These are phyloP conservation scores for Cladobotryum protrusum DNA, from an alignment of 2,329 filamentous ascomycete species.

Conservation along the genomic window DNA sequence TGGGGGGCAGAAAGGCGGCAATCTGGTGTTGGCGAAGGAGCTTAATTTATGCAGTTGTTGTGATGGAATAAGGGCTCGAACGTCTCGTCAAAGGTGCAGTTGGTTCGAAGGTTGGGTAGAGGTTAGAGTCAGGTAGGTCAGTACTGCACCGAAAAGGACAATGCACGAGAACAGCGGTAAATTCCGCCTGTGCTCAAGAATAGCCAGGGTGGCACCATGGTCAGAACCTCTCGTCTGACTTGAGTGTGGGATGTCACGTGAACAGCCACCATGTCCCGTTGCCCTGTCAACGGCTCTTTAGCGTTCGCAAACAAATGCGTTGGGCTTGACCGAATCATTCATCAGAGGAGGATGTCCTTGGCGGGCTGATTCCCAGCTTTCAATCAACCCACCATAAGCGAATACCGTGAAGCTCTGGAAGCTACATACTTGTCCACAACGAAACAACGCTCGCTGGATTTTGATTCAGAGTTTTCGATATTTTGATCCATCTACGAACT, in stretches of 20 bases:
- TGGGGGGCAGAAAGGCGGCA: slow-evolving; percentile 15
- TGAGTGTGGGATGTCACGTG: slow-evolving; percentile 9
- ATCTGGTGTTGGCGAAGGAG: slow-evolving; percentile 14
- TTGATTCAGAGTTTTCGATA: no score
- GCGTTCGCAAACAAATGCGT: slow-evolving; percentile 4
- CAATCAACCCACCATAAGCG: neutral
- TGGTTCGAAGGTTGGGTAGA: slow-evolving; percentile 24
- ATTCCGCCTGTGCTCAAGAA: slow-evolving; percentile 19
- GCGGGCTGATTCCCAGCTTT: neutral
- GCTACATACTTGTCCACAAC: neutral
- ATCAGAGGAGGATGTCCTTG: no score
- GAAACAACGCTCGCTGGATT: no score
- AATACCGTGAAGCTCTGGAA: neutral
- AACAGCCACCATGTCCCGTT: slow-evolving; percentile 7
- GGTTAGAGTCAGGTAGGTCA: slow-evolving; percentile 22
- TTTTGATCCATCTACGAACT: neutral
- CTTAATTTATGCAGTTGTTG: slow-evolving; percentile 12
- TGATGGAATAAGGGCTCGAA: slow-evolving; percentile 22
- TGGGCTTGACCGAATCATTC: neutral
- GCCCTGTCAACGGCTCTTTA: slow-evolving; percentile 14
- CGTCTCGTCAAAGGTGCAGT: slow-evolving; percentile 23
- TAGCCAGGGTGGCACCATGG: slow-evolving; percentile 9
- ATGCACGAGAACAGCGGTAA: slow-evolving; percentile 22
- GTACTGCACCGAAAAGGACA: slow-evolving; percentile 24
- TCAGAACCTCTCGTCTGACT: slow-evolving; percentile 1